Base-by-base conservation (phyloP, 2,329 filamentous ascomycete genomes). In the Claviceps lovelessii region DNA sequence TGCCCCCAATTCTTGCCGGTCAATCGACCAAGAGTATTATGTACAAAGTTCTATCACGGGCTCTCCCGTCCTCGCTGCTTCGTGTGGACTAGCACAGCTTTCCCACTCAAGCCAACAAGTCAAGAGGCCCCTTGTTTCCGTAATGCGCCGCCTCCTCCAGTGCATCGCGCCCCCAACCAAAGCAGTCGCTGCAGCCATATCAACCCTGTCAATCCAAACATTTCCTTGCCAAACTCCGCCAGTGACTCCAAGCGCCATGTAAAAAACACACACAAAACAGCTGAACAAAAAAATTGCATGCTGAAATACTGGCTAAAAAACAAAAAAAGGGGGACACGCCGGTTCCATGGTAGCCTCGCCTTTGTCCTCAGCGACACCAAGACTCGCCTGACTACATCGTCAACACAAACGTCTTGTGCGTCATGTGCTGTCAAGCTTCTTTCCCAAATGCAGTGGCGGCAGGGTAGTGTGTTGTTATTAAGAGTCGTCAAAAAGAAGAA, bases 231-330 rank as follows among this genome's bases (percentile, higher is more conserved):
- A 63, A 63, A 64, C 64, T 66, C 64, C 65, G 62, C 67, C 67
- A 62, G 59, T 62, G 63, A 72, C 70, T 71, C 70, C 70, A 61
- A 70, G 68, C 70, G 70, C 70, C 70, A 58, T 68, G 65, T 68
- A 63, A 67, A 63, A 70, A 17, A 49, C 17, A 47, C 45, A 64
- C 64, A 62, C 62, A 29, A 66, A 64, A 53, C 56, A 55, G 52
- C 51, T 42, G 61, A 66, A 62, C 62, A 67, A 58, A 67, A 58
- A 52, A 54, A 61, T 60, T 59, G 57, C 59, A 62, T 69, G 66
- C 65, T 65, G 60, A 62, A 64, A 68, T 65, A 68, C 63, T 64
- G 48, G 54, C 46, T 60, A 63, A 65, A 63, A 63, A 68, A 66
- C 62, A 63, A 58, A 58, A 64, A 62, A 66, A 63, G 62, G 61